These are phyloP conservation scores for Hyparrhenia diplandra DNA, from an alignment of 176 grass and related monocot genomes.

Conservation along the genomic window DNA sequence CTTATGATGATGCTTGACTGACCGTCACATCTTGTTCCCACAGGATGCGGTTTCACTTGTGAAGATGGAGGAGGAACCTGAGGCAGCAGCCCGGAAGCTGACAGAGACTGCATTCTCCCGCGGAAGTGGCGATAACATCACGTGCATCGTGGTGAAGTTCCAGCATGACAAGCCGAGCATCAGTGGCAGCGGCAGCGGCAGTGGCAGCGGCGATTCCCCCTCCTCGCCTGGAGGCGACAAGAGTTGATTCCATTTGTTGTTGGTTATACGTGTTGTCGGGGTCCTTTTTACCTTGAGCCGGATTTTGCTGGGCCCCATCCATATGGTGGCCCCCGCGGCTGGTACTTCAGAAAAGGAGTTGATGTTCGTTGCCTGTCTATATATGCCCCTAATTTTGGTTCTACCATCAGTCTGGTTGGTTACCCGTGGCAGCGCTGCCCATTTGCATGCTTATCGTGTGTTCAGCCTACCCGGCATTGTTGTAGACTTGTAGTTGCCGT, in stretches of 20 bases:
- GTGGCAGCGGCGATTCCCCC: neutral
- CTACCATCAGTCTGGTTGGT: too few relatives aligned
- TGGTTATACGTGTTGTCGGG: constrained; percentile 27
- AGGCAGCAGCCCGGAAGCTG: constrained; percentile 74
- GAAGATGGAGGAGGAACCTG: constrained; percentile 72
- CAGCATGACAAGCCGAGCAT: constrained; percentile 64
- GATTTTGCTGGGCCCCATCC: constrained; percentile 35
- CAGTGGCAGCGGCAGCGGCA: neutral
- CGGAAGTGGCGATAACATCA: constrained; percentile 73
- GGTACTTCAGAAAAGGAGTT: neutral
- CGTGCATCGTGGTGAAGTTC: constrained; percentile 85
- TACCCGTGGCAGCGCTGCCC: neutral
- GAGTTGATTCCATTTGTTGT: constrained; percentile 43
- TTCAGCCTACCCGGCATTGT: too few relatives aligned
- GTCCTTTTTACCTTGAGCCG: constrained; percentile 20
- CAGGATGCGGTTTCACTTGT: constrained; percentile 73
- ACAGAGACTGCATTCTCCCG: constrained; percentile 67
- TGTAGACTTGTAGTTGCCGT: too few relatives aligned
- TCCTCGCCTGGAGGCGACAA: too few relatives aligned
- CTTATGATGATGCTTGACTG: neutral
- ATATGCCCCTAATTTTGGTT: constrained; percentile 18
- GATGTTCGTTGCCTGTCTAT: constrained; percentile 29
- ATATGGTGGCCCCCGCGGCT: constrained; percentile 2
- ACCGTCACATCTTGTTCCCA: neutral
- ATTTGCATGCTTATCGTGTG: too few relatives aligned